Evolutionary conservation across 768 basidiomycete genomes (phyloP), one percentile per base, ranked within the genome.

Genomic region (Suillus decipiens): DNA sequence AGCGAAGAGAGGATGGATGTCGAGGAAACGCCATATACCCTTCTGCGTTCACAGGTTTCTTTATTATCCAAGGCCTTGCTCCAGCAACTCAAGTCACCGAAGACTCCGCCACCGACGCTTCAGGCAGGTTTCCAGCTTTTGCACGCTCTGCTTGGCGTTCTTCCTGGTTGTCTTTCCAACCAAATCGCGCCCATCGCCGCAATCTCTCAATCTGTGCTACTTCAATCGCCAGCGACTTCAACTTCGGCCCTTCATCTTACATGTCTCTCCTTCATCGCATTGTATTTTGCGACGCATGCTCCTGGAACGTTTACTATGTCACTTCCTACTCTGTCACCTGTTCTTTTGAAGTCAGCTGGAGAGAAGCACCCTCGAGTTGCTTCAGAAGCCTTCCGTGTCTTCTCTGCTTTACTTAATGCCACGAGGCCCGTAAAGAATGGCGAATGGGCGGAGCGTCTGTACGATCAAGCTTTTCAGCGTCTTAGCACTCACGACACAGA

Each of bases 331-430:
- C 79, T 99, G 42, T 89, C 89, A 0, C 87, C 91, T 1, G 85
- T 88, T 15, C 83, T 99, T 43, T 83, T 95, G 47, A 86, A 85
- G 61, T 86, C 89, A 11, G 80, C 93, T 54, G 78, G 79, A 22
- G 95, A 99, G 74, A 88, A 89, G 67, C 92, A 95, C 71, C 96
- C 96, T 41, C 89, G 94, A 64, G 85, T 98, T 64, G 89, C 88
- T 6, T 88, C 94, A 2, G 94, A 96, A 70, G 85, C 94, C 0
- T 95, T 99, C 83, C 86, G 87, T 42, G 90, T 89, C 2, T 94
- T 93, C 69, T 93, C 94, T 2, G 83, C 94, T 2, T 79, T 99
- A 8, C 81, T 97, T 36, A 88, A 85, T 65, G 83, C 91, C 2
- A 77, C 90, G 43, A 88, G 89, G 55, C 93, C 93, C 1, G 74